Conservation (phyloP, 129 eudicot genomes). For the Helianthus tuberosus region DNA sequence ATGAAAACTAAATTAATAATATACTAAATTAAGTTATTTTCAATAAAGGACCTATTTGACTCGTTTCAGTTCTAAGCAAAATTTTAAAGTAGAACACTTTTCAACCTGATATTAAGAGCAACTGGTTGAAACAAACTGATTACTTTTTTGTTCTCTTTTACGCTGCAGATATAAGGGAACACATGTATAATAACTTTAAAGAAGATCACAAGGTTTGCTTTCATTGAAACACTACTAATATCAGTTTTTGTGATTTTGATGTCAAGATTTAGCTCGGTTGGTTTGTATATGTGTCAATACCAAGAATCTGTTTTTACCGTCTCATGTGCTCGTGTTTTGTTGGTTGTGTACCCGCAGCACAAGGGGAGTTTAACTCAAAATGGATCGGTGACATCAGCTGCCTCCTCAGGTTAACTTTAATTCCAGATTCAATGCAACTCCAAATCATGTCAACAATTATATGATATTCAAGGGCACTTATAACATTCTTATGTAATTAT, state of each 20-base stretch:
- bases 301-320: not conserved
- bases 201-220: conserved; percentile 51
- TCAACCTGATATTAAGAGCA: not conserved
- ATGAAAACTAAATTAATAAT: not conserved
- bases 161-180: conserved; percentile 49
- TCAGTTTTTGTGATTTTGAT: no score
- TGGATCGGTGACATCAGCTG: conserved; percentile 54
- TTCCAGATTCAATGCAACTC: not conserved
- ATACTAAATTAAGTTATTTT: not conserved
- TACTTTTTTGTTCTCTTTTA: conserved; percentile 13
- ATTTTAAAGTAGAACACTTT: not conserved
- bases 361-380: conserved; percentile 48
- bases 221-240: not conserved
- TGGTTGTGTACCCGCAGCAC: conserved; percentile 21
- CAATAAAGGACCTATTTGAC: not conserved
- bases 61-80: not conserved
- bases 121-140: not conserved
- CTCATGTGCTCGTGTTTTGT: not conserved
- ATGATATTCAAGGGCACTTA: no score
- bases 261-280: no score
- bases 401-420: conserved; percentile 56
- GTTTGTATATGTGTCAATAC: not conserved
- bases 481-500: not conserved
- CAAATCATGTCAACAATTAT: not conserved
- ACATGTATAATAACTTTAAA: conserved; percentile 35